A percentile compares a stretch with the other conserved stretches of the same genome.
phyloP scores from a whole-genome alignment of 257 asterid genomes.

The Pogostemon cablin region DNA sequence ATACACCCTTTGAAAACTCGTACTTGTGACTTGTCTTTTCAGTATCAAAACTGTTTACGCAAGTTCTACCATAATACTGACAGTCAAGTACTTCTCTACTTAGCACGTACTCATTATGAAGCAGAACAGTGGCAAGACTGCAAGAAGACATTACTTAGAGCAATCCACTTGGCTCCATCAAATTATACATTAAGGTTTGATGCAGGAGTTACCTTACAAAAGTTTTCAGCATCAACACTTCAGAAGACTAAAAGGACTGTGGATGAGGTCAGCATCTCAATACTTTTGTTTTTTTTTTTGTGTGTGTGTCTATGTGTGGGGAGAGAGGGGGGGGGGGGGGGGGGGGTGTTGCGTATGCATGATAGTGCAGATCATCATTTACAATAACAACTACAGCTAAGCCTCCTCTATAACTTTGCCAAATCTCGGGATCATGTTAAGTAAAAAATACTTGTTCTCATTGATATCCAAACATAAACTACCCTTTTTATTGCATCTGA shows the following conservation, averaged over 20 bases:
- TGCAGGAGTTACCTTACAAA: conserved; percentile 90
- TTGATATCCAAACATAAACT: no score
- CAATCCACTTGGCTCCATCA: conserved; percentile 97
- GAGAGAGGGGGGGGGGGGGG: no score
- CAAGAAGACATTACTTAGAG: conserved; percentile 86
- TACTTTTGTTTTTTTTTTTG: neutral
- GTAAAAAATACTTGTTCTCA: no score
- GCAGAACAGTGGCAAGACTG: conserved; percentile 99
- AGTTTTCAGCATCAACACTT: conserved; percentile 96
- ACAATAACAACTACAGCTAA: no score
- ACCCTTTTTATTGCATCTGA: neutral
- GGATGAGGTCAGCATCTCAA: conserved; percentile 69
- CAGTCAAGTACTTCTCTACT: conserved; percentile 93
- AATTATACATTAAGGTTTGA: conserved; percentile 89
- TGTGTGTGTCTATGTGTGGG: neutral
- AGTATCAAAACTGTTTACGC: conserved; percentile 95
- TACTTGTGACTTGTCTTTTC: conserved; percentile 41
- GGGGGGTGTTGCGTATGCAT: neutral
- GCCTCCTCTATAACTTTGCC: no score
- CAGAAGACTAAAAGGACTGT: conserved; percentile 90
- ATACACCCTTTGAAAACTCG: conserved; percentile 35
- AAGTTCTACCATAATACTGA: conserved; percentile 87
- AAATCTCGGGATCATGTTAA: no score
- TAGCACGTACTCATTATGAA: conserved; percentile 98
- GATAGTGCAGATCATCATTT: neutral